Evolutionary conservation across 1,284 basidiomycete genomes (phyloP).

Genomic region (Pseudozyma hubeiensis): DNA sequence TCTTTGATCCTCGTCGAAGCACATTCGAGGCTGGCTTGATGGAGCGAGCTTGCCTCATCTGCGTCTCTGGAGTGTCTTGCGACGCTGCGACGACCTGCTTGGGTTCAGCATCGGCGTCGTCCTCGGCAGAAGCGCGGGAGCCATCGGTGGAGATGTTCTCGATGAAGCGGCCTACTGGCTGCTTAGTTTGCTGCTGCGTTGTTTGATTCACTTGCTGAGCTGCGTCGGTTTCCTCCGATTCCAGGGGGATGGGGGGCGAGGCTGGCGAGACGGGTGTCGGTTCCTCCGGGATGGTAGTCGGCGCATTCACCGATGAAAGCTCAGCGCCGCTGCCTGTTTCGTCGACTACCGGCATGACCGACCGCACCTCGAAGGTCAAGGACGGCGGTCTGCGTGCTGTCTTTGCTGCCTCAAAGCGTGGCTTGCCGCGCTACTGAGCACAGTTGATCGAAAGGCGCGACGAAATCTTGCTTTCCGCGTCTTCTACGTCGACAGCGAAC

Average conservation of each 20-base stretch:
- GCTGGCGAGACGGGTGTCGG: constrained; percentile 24
- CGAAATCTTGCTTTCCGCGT: too few relatives aligned
- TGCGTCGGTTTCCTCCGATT: constrained; percentile 1
- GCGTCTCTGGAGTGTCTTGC: constrained; percentile 8
- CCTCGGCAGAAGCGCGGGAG: constrained; percentile 40
- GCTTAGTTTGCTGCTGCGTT: neutral
- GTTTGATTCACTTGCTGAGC: neutral
- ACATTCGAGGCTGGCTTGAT: constrained; percentile 4
- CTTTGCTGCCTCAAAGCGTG: too few relatives aligned
- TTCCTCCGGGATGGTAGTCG: constrained; percentile 38
- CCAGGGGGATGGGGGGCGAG: constrained; percentile 12
- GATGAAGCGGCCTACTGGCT: constrained; percentile 37
- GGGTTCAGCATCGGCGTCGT: constrained; percentile 2
- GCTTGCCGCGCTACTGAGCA: too few relatives aligned
- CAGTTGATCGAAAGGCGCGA: too few relatives aligned
- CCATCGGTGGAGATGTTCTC: constrained; percentile 42
- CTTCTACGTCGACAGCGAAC: too few relatives aligned
- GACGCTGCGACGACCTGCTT: neutral
- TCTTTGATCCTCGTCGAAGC: constrained; percentile 18
- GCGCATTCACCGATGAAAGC: constrained; percentile 18
- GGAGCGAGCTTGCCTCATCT: constrained; percentile 9
- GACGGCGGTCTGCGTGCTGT: too few relatives aligned
- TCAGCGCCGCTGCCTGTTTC: constrained; percentile 11
- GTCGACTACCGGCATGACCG: constrained; percentile 11
- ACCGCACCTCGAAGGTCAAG: neutral